phyloP scores from a whole-genome alignment of 495 filamentous ascomycete genomes.

The Tuber umbilicatum region DNA sequence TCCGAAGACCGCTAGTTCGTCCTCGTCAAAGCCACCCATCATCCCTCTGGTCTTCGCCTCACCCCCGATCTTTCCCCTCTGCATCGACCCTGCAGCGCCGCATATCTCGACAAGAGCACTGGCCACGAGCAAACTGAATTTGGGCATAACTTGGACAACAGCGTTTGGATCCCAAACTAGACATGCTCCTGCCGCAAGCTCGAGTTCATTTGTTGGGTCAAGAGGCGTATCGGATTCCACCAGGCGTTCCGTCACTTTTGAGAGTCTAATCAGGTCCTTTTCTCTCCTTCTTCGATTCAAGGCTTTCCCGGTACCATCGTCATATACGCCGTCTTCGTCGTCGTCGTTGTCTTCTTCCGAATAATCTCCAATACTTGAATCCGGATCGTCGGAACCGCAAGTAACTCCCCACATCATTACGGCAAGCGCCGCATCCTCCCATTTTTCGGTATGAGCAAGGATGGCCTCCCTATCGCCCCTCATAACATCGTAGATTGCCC shows the following conservation, averaged over 20 bases:
- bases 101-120: conserved; percentile 37
- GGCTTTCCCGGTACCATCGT: not conserved
- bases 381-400: conserved; percentile 15
- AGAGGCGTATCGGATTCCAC: conserved; percentile 31
- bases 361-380: conserved; percentile 29
- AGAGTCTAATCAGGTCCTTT: conserved; percentile 22
- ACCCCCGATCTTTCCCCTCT: conserved; percentile 18
- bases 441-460: conserved; percentile 22
- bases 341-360: conserved; percentile 25
- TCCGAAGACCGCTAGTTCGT: conserved; percentile 33
- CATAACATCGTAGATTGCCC: conserved; percentile 35
- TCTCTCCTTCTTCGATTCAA: conserved; percentile 16
- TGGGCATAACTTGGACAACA: conserved; percentile 27
- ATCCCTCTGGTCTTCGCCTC: conserved; percentile 11
- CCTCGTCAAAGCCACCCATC: conserved; percentile 32
- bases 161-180: conserved; percentile 28
- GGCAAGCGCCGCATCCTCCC: conserved; percentile 36
- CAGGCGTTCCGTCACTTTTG: conserved; percentile 17
- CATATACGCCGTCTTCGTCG: conserved; percentile 1
- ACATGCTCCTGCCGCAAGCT: conserved; percentile 23
- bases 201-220: conserved; percentile 25
- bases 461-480: conserved; percentile 35
- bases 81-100: conserved; percentile 25
- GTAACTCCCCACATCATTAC: conserved; percentile 32
- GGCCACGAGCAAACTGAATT: conserved; percentile 33